A percentile compares a stretch with the other conserved stretches of the same genome.
phyloP scores from a whole-genome alignment of 2,329 filamentous ascomycete species.

The Exophiala sp. region DNA sequence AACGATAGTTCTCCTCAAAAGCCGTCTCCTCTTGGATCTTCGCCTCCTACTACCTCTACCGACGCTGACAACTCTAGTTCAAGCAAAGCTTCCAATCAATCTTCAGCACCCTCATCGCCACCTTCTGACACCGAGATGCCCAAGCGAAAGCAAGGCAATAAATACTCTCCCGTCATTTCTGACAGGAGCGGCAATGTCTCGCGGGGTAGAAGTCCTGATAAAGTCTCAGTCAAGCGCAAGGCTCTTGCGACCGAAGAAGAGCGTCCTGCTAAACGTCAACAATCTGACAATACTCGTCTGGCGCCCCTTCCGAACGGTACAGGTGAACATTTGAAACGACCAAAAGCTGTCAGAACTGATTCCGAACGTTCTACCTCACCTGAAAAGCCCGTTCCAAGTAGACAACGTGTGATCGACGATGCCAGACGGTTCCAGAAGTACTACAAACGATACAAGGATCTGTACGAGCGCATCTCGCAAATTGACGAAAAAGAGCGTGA shows the following conservation, averaged over 20 bases:
- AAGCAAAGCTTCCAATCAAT: conserved; percentile 38
- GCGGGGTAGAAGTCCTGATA: conserved; percentile 25
- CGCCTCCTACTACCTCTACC: conserved; percentile 59
- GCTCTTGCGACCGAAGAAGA: conserved; percentile 32
- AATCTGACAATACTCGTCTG: conserved; percentile 29
- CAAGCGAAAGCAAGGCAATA: conserved; percentile 28
- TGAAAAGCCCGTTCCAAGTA: conserved; percentile 40
- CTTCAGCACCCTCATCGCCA: conserved; percentile 46
- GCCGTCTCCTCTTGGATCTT: conserved; percentile 59
- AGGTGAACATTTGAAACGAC: conserved; percentile 9
- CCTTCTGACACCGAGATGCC: conserved; percentile 31
- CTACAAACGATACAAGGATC: conserved; percentile 56
- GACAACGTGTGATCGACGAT: conserved; percentile 31
- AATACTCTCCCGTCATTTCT: conserved; percentile 32
- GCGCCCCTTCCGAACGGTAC: conserved; percentile 16
- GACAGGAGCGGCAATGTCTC: conserved; percentile 21
- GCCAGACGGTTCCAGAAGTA: conserved; percentile 55
- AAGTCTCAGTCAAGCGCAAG: conserved; percentile 43
- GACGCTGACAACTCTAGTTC: conserved; percentile 49
- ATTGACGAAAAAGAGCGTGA: conserved; percentile 43
- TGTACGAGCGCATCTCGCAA: conserved; percentile 49
- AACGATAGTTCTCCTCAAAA: conserved; percentile 56
- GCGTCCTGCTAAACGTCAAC: conserved; percentile 32
- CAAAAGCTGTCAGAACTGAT: conserved; percentile 11
- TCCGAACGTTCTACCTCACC: conserved; percentile 23